Percentiles rank a stretch among this genome's conserved stretches.
Conservation (phyloP, 192 early-diverging fungal genomes). For the Umbelopsis sp. region DNA sequence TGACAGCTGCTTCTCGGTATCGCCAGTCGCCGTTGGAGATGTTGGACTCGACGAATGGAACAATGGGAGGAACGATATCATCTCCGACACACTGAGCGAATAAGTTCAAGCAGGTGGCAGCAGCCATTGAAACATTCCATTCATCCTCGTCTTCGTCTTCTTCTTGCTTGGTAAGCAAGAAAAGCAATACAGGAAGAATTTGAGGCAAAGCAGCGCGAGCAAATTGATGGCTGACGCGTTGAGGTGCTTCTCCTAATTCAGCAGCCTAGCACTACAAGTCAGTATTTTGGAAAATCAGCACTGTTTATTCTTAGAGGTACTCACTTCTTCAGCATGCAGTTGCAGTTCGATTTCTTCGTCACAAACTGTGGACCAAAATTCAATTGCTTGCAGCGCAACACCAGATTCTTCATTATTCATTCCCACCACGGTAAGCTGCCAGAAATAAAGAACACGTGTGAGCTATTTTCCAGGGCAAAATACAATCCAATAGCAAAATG, state of each 20-base stretch:
- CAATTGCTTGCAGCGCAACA: conserved; percentile 95
- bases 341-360: conserved; percentile 89
- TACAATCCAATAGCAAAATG: background rate
- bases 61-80: conserved; percentile 78
- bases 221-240: conserved; percentile 71
- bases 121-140: conserved; percentile 98
- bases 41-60: conserved; percentile 89
- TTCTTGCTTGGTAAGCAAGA: conserved; percentile 92
- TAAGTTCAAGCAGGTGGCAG: conserved; percentile 90
- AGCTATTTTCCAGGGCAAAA: conserved; percentile 6
- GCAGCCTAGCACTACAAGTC: conserved; percentile 39
- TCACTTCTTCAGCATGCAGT: conserved; percentile 57
- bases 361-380: conserved; percentile 99
- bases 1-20: conserved; percentile 93
- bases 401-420: conserved; percentile 90
- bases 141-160: conserved; percentile 99
- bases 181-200: conserved; percentile 84
- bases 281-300: background rate
- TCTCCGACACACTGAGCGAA: conserved; percentile 85
- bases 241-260: conserved; percentile 51
- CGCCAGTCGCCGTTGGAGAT: conserved; percentile 89
- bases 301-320: background rate
- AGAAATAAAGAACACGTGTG: background rate
- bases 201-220: conserved; percentile 76
- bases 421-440: conserved; percentile 83